Percentiles rank a stretch among this genome's conserved stretches.
Evolutionary conservation across 352 stramenopile species (phyloP).

Genomic region (Globisporangium nodosum): DNA sequence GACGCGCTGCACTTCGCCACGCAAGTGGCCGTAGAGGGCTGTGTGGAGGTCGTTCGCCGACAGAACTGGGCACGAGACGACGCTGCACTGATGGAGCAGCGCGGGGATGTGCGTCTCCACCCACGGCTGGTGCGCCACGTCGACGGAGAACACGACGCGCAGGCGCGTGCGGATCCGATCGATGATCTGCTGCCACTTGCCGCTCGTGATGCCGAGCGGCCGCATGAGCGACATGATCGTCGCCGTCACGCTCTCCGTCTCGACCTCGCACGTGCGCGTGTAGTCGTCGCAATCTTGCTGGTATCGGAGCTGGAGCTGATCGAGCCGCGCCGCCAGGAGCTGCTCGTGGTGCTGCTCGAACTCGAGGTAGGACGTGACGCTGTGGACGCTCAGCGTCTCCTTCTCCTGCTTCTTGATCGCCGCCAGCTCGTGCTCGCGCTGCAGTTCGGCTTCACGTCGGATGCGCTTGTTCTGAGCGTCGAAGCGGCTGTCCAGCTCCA

Average conservation of each 20-base stretch:
- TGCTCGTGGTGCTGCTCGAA: conserved; percentile 33
- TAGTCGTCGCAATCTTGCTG: conserved; percentile 66
- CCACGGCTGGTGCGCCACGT: conserved; percentile 14
- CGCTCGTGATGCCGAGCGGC: conserved; percentile 59
- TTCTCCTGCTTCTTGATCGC: conserved; percentile 26
- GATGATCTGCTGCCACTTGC: conserved; percentile 63
- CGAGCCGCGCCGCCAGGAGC: conserved; percentile 15
- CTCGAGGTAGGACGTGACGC: conserved; percentile 24
- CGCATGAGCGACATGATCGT: conserved; percentile 76
- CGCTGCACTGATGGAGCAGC: conserved; percentile 27
- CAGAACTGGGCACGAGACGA: conserved; percentile 25
- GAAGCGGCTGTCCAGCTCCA: conserved; percentile 44
- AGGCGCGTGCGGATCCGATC: conserved; percentile 45
- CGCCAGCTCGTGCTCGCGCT: conserved; percentile 22
- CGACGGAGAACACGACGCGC: conserved; percentile 38
- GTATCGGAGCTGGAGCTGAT: conserved; percentile 39
- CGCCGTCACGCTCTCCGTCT: conserved; percentile 62
- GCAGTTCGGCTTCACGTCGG: conserved; percentile 20
- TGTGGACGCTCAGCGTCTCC: conserved; percentile 17
- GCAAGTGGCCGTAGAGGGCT: conserved; percentile 40
- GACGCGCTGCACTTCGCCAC: conserved; percentile 26
- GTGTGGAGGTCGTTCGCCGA: conserved; percentile 21
- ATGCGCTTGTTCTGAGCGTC: conserved; percentile 23
- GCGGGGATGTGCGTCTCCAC: conserved; percentile 14
- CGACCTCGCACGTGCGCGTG: conserved; percentile 46